A percentile compares a stretch with the other conserved stretches of the same genome.
Conservation (phyloP, 768 basidiomycete genomes). For the Harrya chromipes region DNA sequence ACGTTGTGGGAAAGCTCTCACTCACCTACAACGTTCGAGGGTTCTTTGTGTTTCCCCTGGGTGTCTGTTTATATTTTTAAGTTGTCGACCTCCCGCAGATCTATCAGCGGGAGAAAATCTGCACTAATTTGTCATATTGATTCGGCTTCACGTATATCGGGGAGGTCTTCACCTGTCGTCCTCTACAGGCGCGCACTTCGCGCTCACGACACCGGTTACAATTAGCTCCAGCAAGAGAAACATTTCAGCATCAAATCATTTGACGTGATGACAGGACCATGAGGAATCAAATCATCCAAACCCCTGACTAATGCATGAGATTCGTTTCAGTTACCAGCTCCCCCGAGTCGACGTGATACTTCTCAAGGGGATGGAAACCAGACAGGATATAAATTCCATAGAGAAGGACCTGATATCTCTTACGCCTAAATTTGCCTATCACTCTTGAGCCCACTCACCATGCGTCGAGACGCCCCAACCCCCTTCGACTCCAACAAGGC, state of each 20-base stretch:
- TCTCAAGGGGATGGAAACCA: not conserved
- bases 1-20: slow-evolving; percentile 3
- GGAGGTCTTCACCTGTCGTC: not conserved
- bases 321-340: too few species aligned
- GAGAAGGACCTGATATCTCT: not conserved
- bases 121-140: not conserved
- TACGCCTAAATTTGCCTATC: not conserved
- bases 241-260: not conserved
- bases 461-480: slow-evolving; percentile 22
- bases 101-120: slow-evolving; percentile 9
- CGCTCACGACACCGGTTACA: not conserved
- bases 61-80: not conserved
- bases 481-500: slow-evolving; percentile 49
- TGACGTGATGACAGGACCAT: not conserved
- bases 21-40: not conserved
- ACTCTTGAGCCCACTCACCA: slow-evolving; percentile 2
- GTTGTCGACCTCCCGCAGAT: not conserved
- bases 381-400: slow-evolving; percentile 11
- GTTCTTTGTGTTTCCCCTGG: not conserved
- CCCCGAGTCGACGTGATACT: too few species aligned
- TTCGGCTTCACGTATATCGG: not conserved
- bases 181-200: not conserved
- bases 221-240: too few species aligned
- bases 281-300: not conserved
- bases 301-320: too few species aligned